These are phyloP conservation scores for Aureobasidium sp. DNA, from an alignment of 2,329 filamentous ascomycete species.

Conservation along the genomic window DNA sequence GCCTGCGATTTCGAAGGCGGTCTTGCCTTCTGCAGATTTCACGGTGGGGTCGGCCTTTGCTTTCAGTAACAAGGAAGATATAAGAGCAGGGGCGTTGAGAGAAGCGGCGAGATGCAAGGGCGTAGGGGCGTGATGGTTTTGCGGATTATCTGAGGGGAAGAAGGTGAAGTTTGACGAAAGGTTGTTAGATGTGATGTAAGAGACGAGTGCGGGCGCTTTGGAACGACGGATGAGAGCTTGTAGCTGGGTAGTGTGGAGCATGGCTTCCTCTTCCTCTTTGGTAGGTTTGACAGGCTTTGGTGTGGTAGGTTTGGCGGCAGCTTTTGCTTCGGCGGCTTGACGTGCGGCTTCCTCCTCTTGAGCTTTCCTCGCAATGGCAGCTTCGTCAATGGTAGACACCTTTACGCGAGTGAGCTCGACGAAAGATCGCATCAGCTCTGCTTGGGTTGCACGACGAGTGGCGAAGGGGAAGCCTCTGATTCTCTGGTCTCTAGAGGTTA, in stretches of 20 bases:
- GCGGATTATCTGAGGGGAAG: slow-evolving; percentile 54
- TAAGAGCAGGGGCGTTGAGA: slow-evolving; percentile 68
- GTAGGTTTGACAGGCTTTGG: slow-evolving; percentile 47
- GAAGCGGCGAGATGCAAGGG: slow-evolving; percentile 79
- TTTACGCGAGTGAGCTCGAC: slow-evolving; percentile 90
- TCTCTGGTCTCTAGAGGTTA: slow-evolving; percentile 69
- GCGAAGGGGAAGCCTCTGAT: slow-evolving; percentile 87
- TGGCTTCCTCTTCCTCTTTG: slow-evolving; percentile 74
- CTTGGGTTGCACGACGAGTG: slow-evolving; percentile 83
- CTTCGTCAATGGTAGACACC: slow-evolving; percentile 62
- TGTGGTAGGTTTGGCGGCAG: slow-evolving; percentile 35
- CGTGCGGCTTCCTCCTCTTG: slow-evolving; percentile 23
- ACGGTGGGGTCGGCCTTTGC: slow-evolving; percentile 65
- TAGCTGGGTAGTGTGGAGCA: slow-evolving; percentile 80
- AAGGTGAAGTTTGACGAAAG: slow-evolving; percentile 68
- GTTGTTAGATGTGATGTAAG: slow-evolving; percentile 71
- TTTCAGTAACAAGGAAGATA: slow-evolving; percentile 68
- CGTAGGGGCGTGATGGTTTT: slow-evolving; percentile 73
- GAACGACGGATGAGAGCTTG: slow-evolving; percentile 82
- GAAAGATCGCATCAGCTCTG: slow-evolving; percentile 88
- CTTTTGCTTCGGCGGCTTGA: slow-evolving; percentile 17
- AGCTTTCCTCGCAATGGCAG: slow-evolving; percentile 31
- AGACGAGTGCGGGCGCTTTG: slow-evolving; percentile 77
- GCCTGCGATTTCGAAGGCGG: slow-evolving; percentile 77
- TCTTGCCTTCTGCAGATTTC: slow-evolving; percentile 67